phyloP scores from a whole-genome alignment of 495 filamentous ascomycete species.

The Aspergillus nidulans region DNA sequence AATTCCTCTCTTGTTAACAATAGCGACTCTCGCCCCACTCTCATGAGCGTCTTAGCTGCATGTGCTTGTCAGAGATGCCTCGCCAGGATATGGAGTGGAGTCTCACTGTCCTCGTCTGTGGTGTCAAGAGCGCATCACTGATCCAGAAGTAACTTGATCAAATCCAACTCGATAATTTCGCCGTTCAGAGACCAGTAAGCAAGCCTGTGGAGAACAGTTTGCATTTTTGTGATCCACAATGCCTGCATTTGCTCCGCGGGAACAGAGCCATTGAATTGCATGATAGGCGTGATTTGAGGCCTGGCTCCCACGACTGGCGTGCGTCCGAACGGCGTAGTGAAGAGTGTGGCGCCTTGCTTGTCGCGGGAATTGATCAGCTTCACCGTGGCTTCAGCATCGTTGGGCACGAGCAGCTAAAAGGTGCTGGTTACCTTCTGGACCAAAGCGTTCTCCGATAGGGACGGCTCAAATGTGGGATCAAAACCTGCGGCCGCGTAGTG shows the following conservation, averaged over 20 bases:
- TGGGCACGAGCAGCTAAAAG: constrained; percentile 10
- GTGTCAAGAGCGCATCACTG: constrained; percentile 4
- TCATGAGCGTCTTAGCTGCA: not conserved
- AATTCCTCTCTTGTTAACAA: constrained; percentile 1
- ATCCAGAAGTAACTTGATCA: constrained; percentile 9
- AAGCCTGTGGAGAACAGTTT: constrained; percentile 16
- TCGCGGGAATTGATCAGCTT: constrained; percentile 6
- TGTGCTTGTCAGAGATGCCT: not conserved
- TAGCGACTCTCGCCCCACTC: not conserved
- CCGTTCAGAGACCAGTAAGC: constrained; percentile 4
- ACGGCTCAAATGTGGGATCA: not conserved
- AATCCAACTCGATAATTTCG: constrained; percentile 4
- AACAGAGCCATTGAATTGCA: constrained; percentile 3
- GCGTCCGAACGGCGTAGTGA: constrained; percentile 7
- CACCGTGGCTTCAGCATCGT: constrained; percentile 1
- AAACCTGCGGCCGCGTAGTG: constrained; percentile 16
- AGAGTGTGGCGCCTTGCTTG: constrained; percentile 10
- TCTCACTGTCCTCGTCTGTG: not conserved
- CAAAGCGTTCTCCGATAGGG: constrained; percentile 3
- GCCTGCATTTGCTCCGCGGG: constrained; percentile 9
- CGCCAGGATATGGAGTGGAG: not conserved
- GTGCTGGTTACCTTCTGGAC: constrained; percentile 1
- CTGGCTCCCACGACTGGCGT: constrained; percentile 6
- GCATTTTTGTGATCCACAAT: constrained; percentile 7
- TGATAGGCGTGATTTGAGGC: constrained; percentile 5